phyloP scores from a whole-genome alignment of 2,329 filamentous ascomycete species.

The Calonectria multiphialidica region DNA sequence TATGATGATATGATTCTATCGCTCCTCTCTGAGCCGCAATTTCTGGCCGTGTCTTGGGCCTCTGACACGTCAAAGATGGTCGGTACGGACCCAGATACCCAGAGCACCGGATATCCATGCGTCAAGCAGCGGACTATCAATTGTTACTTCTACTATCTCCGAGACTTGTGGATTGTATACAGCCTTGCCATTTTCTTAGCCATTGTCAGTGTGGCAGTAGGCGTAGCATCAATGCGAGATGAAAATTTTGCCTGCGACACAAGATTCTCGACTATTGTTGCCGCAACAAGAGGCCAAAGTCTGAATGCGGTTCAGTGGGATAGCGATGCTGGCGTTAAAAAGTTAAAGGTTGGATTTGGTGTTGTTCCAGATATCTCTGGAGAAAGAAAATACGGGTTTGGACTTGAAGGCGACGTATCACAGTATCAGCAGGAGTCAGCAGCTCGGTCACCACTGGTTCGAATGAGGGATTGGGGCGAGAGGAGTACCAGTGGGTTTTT shows the following conservation, averaged over 20 bases:
- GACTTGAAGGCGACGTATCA: conserved; percentile 6
- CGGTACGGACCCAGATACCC: not conserved
- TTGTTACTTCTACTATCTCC: conserved; percentile 30
- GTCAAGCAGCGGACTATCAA: conserved; percentile 24
- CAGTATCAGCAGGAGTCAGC: not conserved
- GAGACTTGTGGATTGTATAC: conserved; percentile 27
- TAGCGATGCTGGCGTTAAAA: not conserved
- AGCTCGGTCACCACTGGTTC: not conserved
- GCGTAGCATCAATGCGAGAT: conserved; percentile 27
- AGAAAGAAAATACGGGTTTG: conserved; percentile 1
- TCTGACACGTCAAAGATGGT: conserved; percentile 25
- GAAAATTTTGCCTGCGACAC: conserved; percentile 31
- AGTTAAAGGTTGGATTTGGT: conserved; percentile 9
- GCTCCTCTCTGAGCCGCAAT: conserved; percentile 33
- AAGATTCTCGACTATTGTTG: conserved; percentile 33
- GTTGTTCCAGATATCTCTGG: not conserved
- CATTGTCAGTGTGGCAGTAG: conserved; percentile 27
- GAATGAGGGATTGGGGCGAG: not conserved
- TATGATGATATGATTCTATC: conserved; percentile 37
- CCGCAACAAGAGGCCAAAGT: conserved; percentile 21
- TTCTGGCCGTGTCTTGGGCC: conserved; percentile 37
- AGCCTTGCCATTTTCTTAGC: conserved; percentile 21
- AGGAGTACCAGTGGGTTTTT: not conserved
- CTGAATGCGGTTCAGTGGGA: conserved; percentile 3
- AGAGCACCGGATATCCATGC: conserved; percentile 25